phyloP scores from a whole-genome alignment of 352 stramenopile genomes.

The Phytophthora nicotianae region DNA sequence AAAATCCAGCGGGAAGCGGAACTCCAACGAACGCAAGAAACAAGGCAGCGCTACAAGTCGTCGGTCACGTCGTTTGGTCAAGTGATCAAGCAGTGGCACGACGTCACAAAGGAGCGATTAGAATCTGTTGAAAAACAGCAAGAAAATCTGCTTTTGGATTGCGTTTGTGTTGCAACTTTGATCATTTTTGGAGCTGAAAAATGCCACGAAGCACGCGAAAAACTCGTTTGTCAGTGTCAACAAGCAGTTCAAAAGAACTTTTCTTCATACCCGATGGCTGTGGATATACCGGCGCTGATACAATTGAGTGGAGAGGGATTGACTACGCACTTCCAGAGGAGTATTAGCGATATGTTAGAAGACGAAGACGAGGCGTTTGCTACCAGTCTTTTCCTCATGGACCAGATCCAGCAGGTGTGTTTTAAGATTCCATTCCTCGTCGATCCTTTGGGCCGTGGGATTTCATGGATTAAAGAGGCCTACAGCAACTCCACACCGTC shows the following conservation, averaged over 20 bases:
- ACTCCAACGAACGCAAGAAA: constrained; percentile 57
- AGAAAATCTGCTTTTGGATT: constrained; percentile 43
- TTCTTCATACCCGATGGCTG: constrained; percentile 6
- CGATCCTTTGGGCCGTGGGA: constrained; percentile 47
- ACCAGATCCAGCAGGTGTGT: constrained; percentile 51
- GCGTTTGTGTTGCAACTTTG: constrained; percentile 37
- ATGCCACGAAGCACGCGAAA: constrained; percentile 25
- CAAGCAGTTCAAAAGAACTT: constrained; percentile 20
- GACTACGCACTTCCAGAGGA: constrained; percentile 33
- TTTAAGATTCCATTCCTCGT: constrained; percentile 56
- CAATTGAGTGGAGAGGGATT: constrained; percentile 35
- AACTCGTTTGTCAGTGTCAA: constrained; percentile 33
- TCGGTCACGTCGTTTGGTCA: constrained; percentile 44
- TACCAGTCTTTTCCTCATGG: constrained; percentile 55
- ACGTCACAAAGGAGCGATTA: constrained; percentile 28
- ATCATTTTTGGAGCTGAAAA: constrained; percentile 40
- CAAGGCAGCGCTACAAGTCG: constrained; percentile 46
- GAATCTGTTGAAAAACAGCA: constrained; percentile 27
- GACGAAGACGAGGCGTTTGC: constrained; percentile 38
- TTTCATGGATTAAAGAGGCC: constrained; percentile 45
- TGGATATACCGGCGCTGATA: constrained; percentile 23
- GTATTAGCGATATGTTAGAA: constrained; percentile 41
- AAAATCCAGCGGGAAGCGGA: constrained; percentile 51
- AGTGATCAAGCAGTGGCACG: constrained; percentile 48
- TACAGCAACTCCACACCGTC: constrained; percentile 18